Conservation (phyloP, 1,284 basidiomycete genomes). For the Irpex sp. region DNA sequence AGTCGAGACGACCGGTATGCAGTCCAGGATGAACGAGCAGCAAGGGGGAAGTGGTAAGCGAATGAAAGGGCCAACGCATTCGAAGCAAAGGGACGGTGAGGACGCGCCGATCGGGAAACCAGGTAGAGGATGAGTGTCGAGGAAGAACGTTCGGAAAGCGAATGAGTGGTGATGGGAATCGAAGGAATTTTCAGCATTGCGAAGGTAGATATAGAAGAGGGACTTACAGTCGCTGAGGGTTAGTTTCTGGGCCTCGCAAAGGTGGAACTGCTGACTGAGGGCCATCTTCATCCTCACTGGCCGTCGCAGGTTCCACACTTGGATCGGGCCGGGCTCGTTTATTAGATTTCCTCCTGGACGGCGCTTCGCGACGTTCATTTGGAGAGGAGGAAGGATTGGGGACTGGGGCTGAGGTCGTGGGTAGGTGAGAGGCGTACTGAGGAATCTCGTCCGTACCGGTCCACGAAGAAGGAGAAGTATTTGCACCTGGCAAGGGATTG, state of each 20-base stretch:
- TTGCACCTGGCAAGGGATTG: not conserved
- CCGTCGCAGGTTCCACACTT: constrained; percentile 4
- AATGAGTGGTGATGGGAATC: constrained; percentile 1
- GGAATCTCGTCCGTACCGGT: not conserved
- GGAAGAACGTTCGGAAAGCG: not conserved
- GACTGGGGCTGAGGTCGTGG: not conserved
- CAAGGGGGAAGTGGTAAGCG: not conserved
- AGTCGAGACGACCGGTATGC: not conserved
- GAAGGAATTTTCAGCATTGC: not conserved
- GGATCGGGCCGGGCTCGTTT: constrained; percentile 3
- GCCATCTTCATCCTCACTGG: constrained; percentile 15
- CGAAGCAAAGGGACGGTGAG: not conserved
- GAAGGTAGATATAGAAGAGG: not conserved
- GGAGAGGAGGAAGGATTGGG: constrained; percentile 1
- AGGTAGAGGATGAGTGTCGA: not conserved
- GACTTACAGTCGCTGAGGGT: constrained; percentile 15
- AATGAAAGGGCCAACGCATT: not conserved
- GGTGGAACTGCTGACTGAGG: constrained; percentile 10
- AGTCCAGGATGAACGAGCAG: not conserved
- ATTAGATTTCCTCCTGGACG: not conserved
- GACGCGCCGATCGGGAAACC: constrained; percentile 1
- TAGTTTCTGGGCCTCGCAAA: constrained; percentile 12
- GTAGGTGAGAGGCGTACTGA: not conserved
- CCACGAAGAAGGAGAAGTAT: not conserved
- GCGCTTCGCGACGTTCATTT: not conserved